Evolutionary conservation across 805 yeast species (phyloP), one percentile per base, ranked within the genome.

Genomic region (Saturnispora hagleri): DNA sequence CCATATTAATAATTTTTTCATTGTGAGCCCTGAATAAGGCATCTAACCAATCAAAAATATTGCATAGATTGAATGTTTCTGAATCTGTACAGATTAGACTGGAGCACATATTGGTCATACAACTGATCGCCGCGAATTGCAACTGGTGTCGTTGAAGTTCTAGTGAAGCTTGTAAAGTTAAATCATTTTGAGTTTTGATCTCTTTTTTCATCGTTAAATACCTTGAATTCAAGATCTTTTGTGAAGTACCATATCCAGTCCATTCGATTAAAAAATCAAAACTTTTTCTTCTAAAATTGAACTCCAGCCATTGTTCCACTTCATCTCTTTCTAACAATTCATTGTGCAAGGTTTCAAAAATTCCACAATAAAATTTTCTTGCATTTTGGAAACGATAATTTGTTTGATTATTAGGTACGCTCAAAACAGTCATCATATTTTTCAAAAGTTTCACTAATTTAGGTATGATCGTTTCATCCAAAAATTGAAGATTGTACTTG

Each of bases 211-310:
- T 83, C 1, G 67, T 58, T 4, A 69, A 63, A 57, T 89, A 89
- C 44, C 97, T 72, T 42, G 84, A 85, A 31, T 80, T 81, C 2
- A 89, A 78, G 2, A 82, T 61, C 1, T 72, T 62, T 8, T 79
- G 74, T 24, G 81, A 72, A 49, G 79, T 82, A 2, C 98, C 97
- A 66, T 80, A 81, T 0, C 95, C 96, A 65, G 97, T 89, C 99
- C 99, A 93, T 63, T 88, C 95, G 57, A 86, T 90, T 52, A 93
- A 70, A 60, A 79, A 84, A 45, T 82, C 79, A 69, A 89, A 90
- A 55, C 95, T 86, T 2, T 87, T 84, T 31, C 86, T 81, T 50
- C 97, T 73, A 2, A 89, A 91, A 57, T 84, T 89, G 64, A 90
- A 89, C 1, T 95, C 91, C n/a, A 90, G 71, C 80, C 90, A 82